Percentiles rank a stretch among this genome's conserved stretches.
Evolutionary conservation across 2,329 filamentous ascomycete genomes (phyloP).

Genomic region (Aureobasidium sp.): DNA sequence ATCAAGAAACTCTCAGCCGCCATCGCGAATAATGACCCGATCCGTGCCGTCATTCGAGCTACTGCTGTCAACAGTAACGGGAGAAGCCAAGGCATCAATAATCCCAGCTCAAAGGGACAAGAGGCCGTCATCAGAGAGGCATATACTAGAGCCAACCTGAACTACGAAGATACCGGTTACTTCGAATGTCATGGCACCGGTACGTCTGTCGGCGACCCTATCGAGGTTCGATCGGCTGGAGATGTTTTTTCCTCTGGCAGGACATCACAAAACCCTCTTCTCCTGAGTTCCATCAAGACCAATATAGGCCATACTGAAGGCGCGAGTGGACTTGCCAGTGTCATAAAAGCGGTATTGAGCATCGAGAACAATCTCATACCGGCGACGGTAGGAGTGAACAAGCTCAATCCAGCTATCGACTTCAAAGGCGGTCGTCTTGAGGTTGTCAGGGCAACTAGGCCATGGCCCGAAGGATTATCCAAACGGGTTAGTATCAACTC

Average conservation of each 20-base stretch:
- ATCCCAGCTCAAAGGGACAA: constrained; percentile 34
- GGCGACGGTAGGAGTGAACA: constrained; percentile 15
- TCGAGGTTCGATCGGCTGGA: constrained; percentile 22
- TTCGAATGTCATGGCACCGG: constrained; percentile 27
- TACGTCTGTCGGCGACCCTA: constrained; percentile 24
- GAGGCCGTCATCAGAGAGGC: constrained; percentile 29
- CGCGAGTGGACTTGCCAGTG: constrained; percentile 37
- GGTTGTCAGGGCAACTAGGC: background rate
- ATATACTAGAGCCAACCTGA: constrained; percentile 33
- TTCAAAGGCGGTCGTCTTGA: background rate
- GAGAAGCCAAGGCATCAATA: constrained; percentile 33
- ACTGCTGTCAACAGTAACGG: constrained; percentile 35
- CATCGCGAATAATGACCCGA: constrained; percentile 39
- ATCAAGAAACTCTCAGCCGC: constrained; percentile 42
- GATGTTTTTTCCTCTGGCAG: background rate
- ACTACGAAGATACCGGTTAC: constrained; percentile 6
- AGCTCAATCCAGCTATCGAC: background rate
- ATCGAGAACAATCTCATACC: constrained; percentile 24
- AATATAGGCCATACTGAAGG: constrained; percentile 45
- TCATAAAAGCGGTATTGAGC: constrained; percentile 29
- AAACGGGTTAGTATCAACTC: constrained; percentile 19
- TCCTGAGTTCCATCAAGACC: constrained; percentile 27
- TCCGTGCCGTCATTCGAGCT: constrained; percentile 34
- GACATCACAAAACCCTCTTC: background rate
- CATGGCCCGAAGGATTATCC: background rate